These are phyloP conservation scores for Colletotrichum sansevieriae DNA, from an alignment of 2,329 filamentous ascomycete genomes.

Conservation along the genomic window DNA sequence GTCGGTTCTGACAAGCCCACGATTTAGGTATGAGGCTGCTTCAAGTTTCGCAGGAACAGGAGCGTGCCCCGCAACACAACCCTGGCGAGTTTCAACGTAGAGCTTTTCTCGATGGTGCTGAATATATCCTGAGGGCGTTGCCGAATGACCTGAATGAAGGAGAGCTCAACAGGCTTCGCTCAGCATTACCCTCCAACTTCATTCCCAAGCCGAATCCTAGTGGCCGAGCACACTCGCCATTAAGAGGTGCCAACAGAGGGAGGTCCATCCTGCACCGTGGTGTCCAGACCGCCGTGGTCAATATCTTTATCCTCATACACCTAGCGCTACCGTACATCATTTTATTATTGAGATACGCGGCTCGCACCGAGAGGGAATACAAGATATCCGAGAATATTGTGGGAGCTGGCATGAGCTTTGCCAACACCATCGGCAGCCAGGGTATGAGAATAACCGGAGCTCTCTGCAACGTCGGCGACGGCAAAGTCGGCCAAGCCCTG, in stretches of 20 bases:
- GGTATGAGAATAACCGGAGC: conserved; percentile 65
- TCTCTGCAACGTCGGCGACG: conserved; percentile 73
- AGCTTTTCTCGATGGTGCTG: conserved; percentile 73
- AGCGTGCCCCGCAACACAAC: conserved; percentile 15
- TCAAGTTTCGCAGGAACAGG: conserved; percentile 36
- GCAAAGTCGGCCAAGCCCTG: conserved; percentile 71
- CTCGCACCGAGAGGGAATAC: conserved; percentile 75
- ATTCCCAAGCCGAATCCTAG: conserved; percentile 29
- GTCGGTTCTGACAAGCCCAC: not conserved
- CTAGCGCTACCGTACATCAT: conserved; percentile 73
- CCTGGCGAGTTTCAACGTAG: conserved; percentile 61
- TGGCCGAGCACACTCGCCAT: conserved; percentile 47
- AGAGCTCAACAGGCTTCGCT: conserved; percentile 65
- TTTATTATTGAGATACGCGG: conserved; percentile 64
- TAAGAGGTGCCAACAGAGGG: conserved; percentile 32
- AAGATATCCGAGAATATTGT: conserved; percentile 72
- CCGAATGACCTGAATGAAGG: conserved; percentile 68
- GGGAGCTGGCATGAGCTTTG: conserved; percentile 63
- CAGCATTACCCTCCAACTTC: conserved; percentile 60
- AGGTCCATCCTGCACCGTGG: conserved; percentile 69
- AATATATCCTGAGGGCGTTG: conserved; percentile 74
- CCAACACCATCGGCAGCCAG: conserved; percentile 65
- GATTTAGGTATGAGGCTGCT: conserved; percentile 36
- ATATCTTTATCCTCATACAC: conserved; percentile 70
- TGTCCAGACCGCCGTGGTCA: conserved; percentile 68